Conservation (phyloP, 352 stramenopile genomes). For the Phytopythium boreale region DNA sequence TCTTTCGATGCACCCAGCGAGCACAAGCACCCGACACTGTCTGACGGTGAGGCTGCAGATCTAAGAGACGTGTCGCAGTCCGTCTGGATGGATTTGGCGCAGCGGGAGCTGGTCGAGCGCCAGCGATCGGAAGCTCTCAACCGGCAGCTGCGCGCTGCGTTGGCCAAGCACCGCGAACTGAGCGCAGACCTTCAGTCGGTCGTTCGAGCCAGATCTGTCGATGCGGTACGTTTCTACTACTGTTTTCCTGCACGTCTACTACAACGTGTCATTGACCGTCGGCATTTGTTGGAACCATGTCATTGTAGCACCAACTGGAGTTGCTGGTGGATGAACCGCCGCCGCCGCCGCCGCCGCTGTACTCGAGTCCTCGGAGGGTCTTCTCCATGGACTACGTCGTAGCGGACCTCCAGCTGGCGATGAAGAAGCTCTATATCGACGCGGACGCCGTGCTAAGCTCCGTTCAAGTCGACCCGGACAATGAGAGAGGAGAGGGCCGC, state of each 20-base stretch:
- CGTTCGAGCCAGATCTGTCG: not conserved
- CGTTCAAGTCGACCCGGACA: not conserved
- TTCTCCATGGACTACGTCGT: constrained; percentile 8
- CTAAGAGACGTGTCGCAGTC: not conserved
- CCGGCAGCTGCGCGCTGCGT: constrained; percentile 14
- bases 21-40: not conserved
- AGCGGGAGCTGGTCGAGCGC: constrained; percentile 7
- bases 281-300: not conserved
- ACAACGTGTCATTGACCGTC: not conserved
- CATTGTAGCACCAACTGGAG: not conserved
- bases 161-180: constrained; percentile 18
- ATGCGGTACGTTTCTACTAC: not conserved
- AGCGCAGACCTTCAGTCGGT: constrained; percentile 9
- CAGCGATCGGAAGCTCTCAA: constrained; percentile 18
- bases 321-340: not conserved
- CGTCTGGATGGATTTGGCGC: constrained; percentile 11
- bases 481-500: not conserved
- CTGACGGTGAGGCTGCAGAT: not conserved
- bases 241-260: too few species aligned
- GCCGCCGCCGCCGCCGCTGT: not conserved
- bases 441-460: not conserved
- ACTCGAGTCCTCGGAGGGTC: not conserved
- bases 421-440: constrained; percentile 9
- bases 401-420: constrained; percentile 2
- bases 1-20: not conserved